phyloP scores from a whole-genome alignment of 352 stramenopile species.

The Phytophthora multivora region DNA sequence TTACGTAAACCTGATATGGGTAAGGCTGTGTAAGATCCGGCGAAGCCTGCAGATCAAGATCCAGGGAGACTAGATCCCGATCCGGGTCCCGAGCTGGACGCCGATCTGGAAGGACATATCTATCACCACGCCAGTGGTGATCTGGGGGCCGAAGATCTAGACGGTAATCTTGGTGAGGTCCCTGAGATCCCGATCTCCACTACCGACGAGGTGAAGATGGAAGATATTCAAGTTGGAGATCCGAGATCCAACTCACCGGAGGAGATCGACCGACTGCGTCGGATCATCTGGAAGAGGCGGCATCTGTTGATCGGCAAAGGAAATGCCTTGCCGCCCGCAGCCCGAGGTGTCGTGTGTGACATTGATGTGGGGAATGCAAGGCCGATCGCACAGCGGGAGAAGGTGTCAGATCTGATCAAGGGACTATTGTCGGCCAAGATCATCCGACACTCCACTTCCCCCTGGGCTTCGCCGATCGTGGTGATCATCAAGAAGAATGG shows the following conservation, averaged over 20 bases:
- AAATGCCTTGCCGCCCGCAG: constrained; percentile 19
- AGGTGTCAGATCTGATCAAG: constrained; percentile 33
- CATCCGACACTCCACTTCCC: constrained; percentile 16
- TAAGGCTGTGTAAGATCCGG: no score
- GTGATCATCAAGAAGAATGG: constrained; percentile 6
- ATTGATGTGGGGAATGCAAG: constrained; percentile 31
- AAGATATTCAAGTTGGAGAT: constrained; percentile 25
- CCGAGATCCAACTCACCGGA: not conserved
- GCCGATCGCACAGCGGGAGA: constrained; percentile 26
- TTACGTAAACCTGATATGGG: no score
- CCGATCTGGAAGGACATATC: not conserved
- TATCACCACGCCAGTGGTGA: constrained; percentile 19
- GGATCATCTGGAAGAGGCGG: not conserved
- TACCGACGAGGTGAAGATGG: constrained; percentile 8
- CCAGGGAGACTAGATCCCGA: no score
- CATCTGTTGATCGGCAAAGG: constrained; percentile 29
- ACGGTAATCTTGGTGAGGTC: constrained; percentile 18
- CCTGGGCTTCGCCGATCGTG: constrained; percentile 4
- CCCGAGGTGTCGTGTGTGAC: constrained; percentile 30
- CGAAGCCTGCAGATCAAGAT: no score
- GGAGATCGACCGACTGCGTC: not conserved
- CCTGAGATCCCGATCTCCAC: constrained; percentile 10
- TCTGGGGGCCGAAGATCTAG: constrained; percentile 13
- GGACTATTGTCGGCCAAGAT: constrained; percentile 24
- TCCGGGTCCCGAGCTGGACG: no score